phyloP scores from a whole-genome alignment of 2,329 filamentous ascomycete species.

The Metarhizium brunneum region DNA sequence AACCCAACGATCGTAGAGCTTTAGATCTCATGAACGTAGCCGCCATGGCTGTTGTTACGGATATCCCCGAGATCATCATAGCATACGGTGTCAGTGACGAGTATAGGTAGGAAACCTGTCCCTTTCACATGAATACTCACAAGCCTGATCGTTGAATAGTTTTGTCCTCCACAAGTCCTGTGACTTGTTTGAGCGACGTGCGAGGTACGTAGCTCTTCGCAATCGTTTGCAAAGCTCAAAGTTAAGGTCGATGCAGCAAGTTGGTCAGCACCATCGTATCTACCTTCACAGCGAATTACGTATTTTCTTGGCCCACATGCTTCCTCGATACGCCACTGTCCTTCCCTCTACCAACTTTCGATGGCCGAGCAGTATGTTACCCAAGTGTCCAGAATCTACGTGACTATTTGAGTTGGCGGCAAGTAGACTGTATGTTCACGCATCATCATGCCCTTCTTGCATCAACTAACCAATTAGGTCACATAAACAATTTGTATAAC shows the following conservation, averaged over 20 bases:
- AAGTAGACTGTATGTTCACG: slow-evolving; percentile 71
- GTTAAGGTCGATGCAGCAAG: slow-evolving; percentile 48
- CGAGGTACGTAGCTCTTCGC: slow-evolving; percentile 45
- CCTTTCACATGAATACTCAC: not conserved
- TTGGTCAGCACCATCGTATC: slow-evolving; percentile 85
- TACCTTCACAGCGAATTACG: slow-evolving; percentile 87
- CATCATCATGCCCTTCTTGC: slow-evolving; percentile 13
- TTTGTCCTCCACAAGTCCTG: slow-evolving; percentile 83
- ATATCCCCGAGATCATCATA: slow-evolving; percentile 75
- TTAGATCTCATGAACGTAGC: slow-evolving; percentile 91
- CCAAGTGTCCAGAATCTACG: slow-evolving; percentile 72
- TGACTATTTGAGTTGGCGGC: slow-evolving; percentile 95
- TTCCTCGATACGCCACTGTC: slow-evolving; percentile 66
- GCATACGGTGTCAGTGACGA: slow-evolving; percentile 95
- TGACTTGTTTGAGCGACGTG: slow-evolving; percentile 74
- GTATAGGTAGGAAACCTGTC: slow-evolving; percentile 50
- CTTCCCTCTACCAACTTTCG: slow-evolving; percentile 77
- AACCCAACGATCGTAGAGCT: slow-evolving; percentile 84
- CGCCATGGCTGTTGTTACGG: slow-evolving; percentile 73
- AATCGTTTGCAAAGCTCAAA: not conserved
- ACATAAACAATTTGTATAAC: slow-evolving; percentile 98
- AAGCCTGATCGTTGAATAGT: slow-evolving; percentile 32
- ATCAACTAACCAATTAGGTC: slow-evolving; percentile 44
- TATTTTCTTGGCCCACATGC: slow-evolving; percentile 67
- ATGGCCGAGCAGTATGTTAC: slow-evolving; percentile 85